Evolutionary conservation across 192 early-diverging fungal genomes (phyloP), one percentile per base, ranked within the genome.

Genomic region (Polychytrium aggregatum): DNA sequence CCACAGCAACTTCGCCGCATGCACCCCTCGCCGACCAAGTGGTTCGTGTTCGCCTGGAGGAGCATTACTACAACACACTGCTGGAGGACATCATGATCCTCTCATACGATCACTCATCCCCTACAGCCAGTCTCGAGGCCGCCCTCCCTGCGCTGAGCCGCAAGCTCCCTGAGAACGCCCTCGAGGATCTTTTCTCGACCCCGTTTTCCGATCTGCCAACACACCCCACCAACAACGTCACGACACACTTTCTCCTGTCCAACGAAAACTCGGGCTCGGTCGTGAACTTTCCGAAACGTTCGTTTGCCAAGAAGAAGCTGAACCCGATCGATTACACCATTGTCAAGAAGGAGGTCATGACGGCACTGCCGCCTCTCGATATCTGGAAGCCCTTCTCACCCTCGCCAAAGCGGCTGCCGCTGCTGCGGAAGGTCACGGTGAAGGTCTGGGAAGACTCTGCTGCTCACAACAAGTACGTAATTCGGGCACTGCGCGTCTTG

Each of bases 381-480:
- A 66, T 58, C 46, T 36, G 44, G 40, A 37, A 47, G 47, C 69
- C 69, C 49, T 81, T 75, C n/a, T 57, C 65, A 11, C 80, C 77
- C 22, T 66, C 75, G 17, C 68, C 80, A 24, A 69, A 70, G 41
- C 63, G 72, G 25, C 54, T 86, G 46, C 90, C 92, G 25, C 62
- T 61, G 9, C 60, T 94, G 37, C 50, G 79, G 22, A 82, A 75
- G 52, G 81, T 95, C 34, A 76, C 78, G 14, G 66, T 98, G 34
- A 83, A 88, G 60, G 84, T 90, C 37, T 90, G 87, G 77, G 74
- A 82, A 50, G 84, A 88, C 53, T 82, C 85, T 39, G 87, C 90
- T 7, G 72, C 90, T 31, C 55, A 74, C 18, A 92, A 87, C 77
- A 95, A 95, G 78, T 83, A 83, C 57, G 74, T 81, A n/a, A n/a